phyloP scores from a whole-genome alignment of 805 yeast genomes.

The Ogataea ganodermae region DNA sequence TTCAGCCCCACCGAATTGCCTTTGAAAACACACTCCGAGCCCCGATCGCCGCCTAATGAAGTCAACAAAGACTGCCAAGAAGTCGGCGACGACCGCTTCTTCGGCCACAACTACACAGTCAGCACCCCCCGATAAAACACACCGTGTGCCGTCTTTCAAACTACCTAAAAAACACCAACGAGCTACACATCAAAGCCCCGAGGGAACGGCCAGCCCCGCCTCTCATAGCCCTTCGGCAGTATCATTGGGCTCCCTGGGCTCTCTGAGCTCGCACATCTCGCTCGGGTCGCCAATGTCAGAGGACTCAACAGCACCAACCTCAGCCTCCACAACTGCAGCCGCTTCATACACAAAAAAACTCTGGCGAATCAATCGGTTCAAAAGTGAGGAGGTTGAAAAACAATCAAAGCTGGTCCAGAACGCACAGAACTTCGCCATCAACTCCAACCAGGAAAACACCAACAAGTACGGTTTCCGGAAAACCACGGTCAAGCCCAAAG shows the following conservation, averaged over 20 bases:
- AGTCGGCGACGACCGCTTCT: conserved; percentile 4
- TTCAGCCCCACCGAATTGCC: background rate
- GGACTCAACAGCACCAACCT: too few species aligned
- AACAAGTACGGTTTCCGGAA: conserved; percentile 32
- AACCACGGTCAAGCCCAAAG: conserved; percentile 34
- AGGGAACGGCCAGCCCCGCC: background rate
- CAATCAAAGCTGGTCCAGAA: conserved; percentile 35
- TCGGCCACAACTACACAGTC: background rate
- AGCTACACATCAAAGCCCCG: background rate
- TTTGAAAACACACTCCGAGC: background rate
- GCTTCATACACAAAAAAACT: conserved; percentile 26
- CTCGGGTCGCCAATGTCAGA: background rate
- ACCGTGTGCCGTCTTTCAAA: conserved; percentile 14
- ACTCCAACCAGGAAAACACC: conserved; percentile 19
- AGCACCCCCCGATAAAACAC: background rate
- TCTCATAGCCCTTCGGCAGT: background rate
- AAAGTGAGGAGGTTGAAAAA: conserved; percentile 35
- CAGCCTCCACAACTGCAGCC: background rate
- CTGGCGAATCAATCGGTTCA: conserved; percentile 36
- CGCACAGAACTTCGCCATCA: conserved; percentile 25
- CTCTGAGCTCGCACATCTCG: conserved; percentile 5
- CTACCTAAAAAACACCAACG: conserved; percentile 17
- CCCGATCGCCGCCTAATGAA: background rate
- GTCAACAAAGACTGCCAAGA: conserved; percentile 11
- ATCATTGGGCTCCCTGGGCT: conserved; percentile 2